Evolutionary conservation across 768 basidiomycete species (phyloP).

Genomic region (Leccinum uliginosum): DNA sequence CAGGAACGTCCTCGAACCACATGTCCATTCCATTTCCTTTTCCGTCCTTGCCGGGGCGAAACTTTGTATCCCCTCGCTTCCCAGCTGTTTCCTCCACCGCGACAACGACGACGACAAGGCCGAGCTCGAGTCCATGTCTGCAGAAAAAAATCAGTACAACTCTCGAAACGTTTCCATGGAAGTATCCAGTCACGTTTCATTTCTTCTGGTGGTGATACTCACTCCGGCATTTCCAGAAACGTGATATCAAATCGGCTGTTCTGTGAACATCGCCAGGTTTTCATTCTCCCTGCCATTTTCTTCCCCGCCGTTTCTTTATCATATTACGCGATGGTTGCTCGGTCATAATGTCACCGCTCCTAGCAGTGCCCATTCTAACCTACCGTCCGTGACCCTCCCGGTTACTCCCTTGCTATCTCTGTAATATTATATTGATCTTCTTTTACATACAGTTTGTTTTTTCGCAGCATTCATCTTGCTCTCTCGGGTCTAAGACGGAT

Average conservation of each 20-base stretch:
- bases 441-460: conserved; percentile 29
- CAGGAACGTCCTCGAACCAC: conserved; percentile 30
- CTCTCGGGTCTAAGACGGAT: conserved; percentile 31
- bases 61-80: conserved; percentile 14
- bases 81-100: conserved; percentile 4
- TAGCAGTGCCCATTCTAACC: conserved; percentile 20
- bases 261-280: conserved; percentile 29
- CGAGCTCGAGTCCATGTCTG: not conserved
- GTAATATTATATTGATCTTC: conserved; percentile 22
- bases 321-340: conserved; percentile 25
- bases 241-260: conserved; percentile 31
- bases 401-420: conserved; percentile 23
- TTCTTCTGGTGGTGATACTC: conserved; percentile 7
- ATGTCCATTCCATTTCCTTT: conserved; percentile 16
- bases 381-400: conserved; percentile 3
- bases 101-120: not conserved
- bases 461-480: conserved; percentile 13
- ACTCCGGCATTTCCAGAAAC: conserved; percentile 28
- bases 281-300: conserved; percentile 15
- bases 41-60: conserved; percentile 19
- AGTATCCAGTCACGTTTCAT: conserved; percentile 22
- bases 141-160: not conserved
- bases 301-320: conserved; percentile 19
- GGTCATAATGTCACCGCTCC: conserved; percentile 29
- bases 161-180: conserved; percentile 21